phyloP scores from a whole-genome alignment of 805 yeast species.

The Ogataea allantospora region DNA sequence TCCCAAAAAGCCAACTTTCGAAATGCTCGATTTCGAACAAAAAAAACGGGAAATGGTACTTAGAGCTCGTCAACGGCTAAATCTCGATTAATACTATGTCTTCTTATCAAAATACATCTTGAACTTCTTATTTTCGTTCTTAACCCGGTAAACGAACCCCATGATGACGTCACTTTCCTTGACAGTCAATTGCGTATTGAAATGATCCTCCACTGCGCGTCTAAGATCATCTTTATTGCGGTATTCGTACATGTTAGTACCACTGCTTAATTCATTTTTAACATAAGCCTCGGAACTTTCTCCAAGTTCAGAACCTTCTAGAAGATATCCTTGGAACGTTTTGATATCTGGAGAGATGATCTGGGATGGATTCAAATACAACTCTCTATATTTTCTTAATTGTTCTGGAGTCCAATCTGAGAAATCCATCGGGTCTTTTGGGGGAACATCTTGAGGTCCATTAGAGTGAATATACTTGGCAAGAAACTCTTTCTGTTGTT shows the following conservation, averaged over 20 bases:
- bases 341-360: conserved; percentile 55
- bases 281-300: conserved; percentile 50
- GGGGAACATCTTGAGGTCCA: conserved; percentile 59
- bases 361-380: conserved; percentile 37
- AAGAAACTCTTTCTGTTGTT: conserved; percentile 65
- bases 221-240: conserved; percentile 30
- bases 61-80: conserved; percentile 54
- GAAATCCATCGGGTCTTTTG: conserved; percentile 66
- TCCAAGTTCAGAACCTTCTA: conserved; percentile 67
- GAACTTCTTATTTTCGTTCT: conserved; percentile 52
- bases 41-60: conserved; percentile 58
- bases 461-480: conserved; percentile 71
- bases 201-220: conserved; percentile 49
- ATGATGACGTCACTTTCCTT: conserved; percentile 87
- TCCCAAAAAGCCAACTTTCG: conserved; percentile 3
- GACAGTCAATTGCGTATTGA: conserved; percentile 47
- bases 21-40: conserved; percentile 45
- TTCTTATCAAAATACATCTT: conserved; percentile 38
- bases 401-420: conserved; percentile 56
- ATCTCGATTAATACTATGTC: conserved; percentile 10
- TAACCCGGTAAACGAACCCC: conserved; percentile 82
- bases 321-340: conserved; percentile 65
- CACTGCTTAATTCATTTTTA: conserved; percentile 30
- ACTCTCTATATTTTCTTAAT: conserved; percentile 67
- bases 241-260: conserved; percentile 31